Evolutionary conservation across 108 stramenopile genomes (phyloP).

Genomic region (Cyclostephanos invisitatus): DNA sequence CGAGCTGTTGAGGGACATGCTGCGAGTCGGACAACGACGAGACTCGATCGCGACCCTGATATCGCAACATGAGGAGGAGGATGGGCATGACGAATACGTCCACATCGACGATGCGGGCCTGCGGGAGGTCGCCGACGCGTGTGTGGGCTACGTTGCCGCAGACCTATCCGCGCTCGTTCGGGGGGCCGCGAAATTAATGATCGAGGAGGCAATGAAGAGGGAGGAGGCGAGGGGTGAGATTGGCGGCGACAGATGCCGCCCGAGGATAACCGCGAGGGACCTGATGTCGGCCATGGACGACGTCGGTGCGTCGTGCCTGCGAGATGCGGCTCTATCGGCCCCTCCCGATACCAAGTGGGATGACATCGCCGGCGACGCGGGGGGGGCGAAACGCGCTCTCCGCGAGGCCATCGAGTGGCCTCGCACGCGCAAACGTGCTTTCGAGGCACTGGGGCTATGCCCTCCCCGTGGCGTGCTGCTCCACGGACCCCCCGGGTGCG

Average conservation of each 20-base stretch:
- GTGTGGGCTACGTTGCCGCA: constrained; percentile 85
- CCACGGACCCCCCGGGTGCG: constrained; percentile 98
- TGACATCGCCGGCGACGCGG: constrained; percentile 83
- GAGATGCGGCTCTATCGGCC: constrained; percentile 67
- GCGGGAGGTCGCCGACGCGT: constrained; percentile 60
- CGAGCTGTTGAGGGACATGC: constrained; percentile 49
- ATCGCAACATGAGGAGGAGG: too few relatives aligned
- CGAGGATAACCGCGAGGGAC: constrained; percentile 14
- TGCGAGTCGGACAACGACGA: not conserved
- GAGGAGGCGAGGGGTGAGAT: not conserved
- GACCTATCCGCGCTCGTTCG: constrained; percentile 75
- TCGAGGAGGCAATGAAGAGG: constrained; percentile 3
- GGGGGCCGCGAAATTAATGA: constrained; percentile 45
- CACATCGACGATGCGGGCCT: constrained; percentile 32
- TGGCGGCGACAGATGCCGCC: not conserved
- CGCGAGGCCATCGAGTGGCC: constrained; percentile 88
- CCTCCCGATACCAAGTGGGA: constrained; percentile 78
- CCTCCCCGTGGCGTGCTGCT: constrained; percentile 87
- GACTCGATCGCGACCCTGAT: too few relatives aligned
- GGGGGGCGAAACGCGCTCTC: constrained; percentile 81
- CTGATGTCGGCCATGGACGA: constrained; percentile 43
- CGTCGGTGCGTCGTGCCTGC: constrained; percentile 61
- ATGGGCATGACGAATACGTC: constrained; percentile 4
- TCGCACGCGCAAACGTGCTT: constrained; percentile 52
- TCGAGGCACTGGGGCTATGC: constrained; percentile 56